Evolutionary conservation across 23 red algal species (phyloP).

Genomic region (Gracilaria domingensis): DNA sequence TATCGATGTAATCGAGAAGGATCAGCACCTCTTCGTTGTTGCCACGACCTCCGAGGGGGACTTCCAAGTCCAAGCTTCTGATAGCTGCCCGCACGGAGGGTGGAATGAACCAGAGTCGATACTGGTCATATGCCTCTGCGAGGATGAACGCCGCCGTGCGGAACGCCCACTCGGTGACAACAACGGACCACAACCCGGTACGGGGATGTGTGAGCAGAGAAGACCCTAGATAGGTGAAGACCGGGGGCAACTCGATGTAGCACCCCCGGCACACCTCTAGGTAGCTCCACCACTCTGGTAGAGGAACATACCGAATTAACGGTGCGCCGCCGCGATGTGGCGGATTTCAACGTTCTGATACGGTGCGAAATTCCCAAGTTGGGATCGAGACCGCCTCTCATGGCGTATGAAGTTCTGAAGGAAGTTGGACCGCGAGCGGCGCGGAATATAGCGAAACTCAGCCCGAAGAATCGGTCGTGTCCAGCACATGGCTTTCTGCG

Average conservation of each 20-base stretch:
- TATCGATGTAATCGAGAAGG: neutral
- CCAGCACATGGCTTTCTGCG: neutral
- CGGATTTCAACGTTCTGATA: conserved; percentile 18
- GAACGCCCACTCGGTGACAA: conserved; percentile 14
- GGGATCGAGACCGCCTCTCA: neutral
- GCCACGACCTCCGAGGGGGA: neutral
- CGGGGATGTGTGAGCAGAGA: neutral
- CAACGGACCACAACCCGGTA: conserved; percentile 10
- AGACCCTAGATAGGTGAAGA: conserved; percentile 2
- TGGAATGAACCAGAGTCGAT: neutral
- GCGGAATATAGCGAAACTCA: neutral
- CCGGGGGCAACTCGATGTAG: conserved; percentile 4
- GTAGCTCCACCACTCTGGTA: neutral
- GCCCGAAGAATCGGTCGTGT: conserved; percentile 9
- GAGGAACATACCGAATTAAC: conserved; percentile 1
- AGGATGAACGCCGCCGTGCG: neutral
- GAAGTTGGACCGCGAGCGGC: neutral
- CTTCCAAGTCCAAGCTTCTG: neutral
- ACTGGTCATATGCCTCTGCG: conserved; percentile 24
- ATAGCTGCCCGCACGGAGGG: neutral
- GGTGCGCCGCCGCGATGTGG: neutral
- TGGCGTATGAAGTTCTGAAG: neutral
- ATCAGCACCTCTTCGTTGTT: neutral
- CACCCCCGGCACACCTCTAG: conserved; percentile 22
- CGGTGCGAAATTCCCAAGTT: neutral